A percentile compares a stretch with the other conserved stretches of the same genome.
These are phyloP conservation scores for Cutaneotrichosporon sp. DNA, from an alignment of 1,284 basidiomycete species.

Conservation along the genomic window DNA sequence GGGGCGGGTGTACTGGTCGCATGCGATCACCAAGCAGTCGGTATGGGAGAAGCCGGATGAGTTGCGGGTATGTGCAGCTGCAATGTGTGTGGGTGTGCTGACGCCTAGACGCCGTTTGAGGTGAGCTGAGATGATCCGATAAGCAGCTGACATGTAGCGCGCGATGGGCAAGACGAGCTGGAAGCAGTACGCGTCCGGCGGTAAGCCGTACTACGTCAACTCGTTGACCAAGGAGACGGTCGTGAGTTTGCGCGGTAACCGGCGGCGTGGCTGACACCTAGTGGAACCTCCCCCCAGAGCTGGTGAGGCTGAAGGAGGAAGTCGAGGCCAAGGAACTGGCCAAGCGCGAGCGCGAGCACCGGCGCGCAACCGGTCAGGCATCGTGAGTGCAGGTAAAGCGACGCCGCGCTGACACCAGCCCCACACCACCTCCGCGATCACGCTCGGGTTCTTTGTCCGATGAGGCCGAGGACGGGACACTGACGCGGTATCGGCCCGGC, in stretches of 20 bases:
- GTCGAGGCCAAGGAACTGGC: conserved; percentile 64
- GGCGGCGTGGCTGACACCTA: conserved; percentile 36
- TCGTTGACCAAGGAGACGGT: conserved; percentile 50
- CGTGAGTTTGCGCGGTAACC: conserved; percentile 10
- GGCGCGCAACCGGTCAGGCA: conserved; percentile 19
- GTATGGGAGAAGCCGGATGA: conserved; percentile 51
- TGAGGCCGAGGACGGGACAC: conserved; percentile 4
- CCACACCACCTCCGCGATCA: conserved; percentile 1
- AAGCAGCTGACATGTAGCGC: conserved; percentile 53
- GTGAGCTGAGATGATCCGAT: conserved; percentile 50
- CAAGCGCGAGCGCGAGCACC: conserved; percentile 11
- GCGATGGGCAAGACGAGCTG: conserved; percentile 80
- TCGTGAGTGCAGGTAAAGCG: conserved; percentile 20
- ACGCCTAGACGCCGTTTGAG: conserved; percentile 78
- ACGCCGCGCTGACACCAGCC: conserved; percentile 8
- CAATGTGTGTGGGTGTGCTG: not conserved
- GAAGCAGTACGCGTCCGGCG: conserved; percentile 87
- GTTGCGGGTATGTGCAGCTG: conserved; percentile 28
- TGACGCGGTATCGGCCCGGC: conserved; percentile 3
- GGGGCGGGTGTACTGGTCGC: conserved; percentile 48
- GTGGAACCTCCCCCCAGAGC: conserved; percentile 91
- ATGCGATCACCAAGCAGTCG: conserved; percentile 47
- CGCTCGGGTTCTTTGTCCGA: not conserved
- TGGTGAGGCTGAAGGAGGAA: conserved; percentile 69
- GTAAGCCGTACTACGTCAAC: conserved; percentile 88